Conservation (phyloP, 2,329 filamentous ascomycete genomes). For the Mycogone perniciosa region DNA sequence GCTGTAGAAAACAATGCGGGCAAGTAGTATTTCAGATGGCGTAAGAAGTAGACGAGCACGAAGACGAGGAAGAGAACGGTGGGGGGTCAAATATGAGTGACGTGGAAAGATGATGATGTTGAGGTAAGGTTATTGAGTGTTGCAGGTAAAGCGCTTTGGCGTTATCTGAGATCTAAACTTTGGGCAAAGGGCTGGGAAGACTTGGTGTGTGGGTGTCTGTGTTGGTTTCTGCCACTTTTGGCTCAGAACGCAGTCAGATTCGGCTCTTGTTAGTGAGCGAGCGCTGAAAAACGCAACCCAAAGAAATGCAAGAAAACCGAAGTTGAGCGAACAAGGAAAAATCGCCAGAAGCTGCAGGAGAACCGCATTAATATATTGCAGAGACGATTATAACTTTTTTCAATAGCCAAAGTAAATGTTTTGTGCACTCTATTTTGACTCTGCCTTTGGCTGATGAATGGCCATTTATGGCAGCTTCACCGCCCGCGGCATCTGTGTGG, state of each 20-base stretch:
- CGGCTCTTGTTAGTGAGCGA: too few relatives aligned
- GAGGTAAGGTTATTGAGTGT: neutral
- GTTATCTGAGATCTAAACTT: neutral
- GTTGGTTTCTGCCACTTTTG: constrained; percentile 8
- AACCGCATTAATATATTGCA: neutral
- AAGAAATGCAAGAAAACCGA: too few relatives aligned
- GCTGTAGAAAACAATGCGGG: too few relatives aligned
- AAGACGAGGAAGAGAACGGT: neutral
- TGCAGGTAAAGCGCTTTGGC: neutral
- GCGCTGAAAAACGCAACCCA: too few relatives aligned
- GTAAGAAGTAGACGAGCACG: neutral
- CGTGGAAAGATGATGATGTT: neutral
- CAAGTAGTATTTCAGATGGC: too few relatives aligned
- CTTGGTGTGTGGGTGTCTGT: constrained; percentile 7
- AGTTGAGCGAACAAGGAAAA: neutral
- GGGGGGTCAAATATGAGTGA: neutral
- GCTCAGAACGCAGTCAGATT: neutral
- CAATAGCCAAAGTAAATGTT: neutral
- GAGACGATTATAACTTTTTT: neutral
- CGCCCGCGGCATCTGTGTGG: constrained; percentile 3
- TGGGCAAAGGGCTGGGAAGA: constrained; percentile 9
- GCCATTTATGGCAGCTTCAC: constrained; percentile 7
- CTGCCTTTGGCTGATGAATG: neutral
- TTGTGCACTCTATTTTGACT: neutral
- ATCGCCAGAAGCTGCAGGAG: neutral